A percentile compares a stretch with the other conserved stretches of the same genome.
Evolutionary conservation across 768 basidiomycete species (phyloP).

Genomic region (Hebeloma cylindrosporum): DNA sequence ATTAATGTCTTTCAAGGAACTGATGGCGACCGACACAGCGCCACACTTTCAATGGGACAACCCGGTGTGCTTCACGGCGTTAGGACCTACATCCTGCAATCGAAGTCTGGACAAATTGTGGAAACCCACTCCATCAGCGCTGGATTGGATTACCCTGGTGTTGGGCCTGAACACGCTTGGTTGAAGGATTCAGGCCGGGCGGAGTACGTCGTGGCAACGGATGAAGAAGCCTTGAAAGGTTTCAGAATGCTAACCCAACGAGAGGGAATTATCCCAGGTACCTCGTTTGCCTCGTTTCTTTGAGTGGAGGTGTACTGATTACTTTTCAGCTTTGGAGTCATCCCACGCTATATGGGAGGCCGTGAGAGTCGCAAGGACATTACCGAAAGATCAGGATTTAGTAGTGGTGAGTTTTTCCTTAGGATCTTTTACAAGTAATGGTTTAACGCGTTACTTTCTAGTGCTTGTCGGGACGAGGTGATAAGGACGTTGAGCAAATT

Average conservation of each 20-base stretch:
- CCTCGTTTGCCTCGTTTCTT: background rate
- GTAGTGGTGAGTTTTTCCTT: slow-evolving; percentile 70
- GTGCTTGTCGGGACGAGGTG: slow-evolving; percentile 94
- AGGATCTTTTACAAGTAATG: background rate
- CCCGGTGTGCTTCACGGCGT: slow-evolving; percentile 97
- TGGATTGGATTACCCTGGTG: slow-evolving; percentile 94
- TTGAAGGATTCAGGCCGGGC: slow-evolving; percentile 93
- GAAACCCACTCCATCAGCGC: slow-evolving; percentile 98
- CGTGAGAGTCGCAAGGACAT: slow-evolving; percentile 76
- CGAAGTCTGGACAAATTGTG: slow-evolving; percentile 85
- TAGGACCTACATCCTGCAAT: slow-evolving; percentile 92
- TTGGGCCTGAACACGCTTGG: slow-evolving; percentile 98
- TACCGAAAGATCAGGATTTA: slow-evolving; percentile 83
- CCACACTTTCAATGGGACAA: slow-evolving; percentile 86
- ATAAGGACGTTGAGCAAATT: slow-evolving; percentile 98
- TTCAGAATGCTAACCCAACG: slow-evolving; percentile 90
- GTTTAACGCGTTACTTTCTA: slow-evolving; percentile 29
- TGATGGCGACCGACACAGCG: slow-evolving; percentile 86
- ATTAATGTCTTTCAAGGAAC: slow-evolving; percentile 50
- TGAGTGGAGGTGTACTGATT: background rate
- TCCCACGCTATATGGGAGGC: slow-evolving; percentile 96
- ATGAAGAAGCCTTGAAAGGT: slow-evolving; percentile 90
- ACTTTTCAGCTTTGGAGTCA: slow-evolving; percentile 77
- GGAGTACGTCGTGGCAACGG: slow-evolving; percentile 90
- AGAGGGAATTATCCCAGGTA: slow-evolving; percentile 97